phyloP scores from a whole-genome alignment of 2,329 filamentous ascomycete species.

The Chalaropsis ovoidea region DNA sequence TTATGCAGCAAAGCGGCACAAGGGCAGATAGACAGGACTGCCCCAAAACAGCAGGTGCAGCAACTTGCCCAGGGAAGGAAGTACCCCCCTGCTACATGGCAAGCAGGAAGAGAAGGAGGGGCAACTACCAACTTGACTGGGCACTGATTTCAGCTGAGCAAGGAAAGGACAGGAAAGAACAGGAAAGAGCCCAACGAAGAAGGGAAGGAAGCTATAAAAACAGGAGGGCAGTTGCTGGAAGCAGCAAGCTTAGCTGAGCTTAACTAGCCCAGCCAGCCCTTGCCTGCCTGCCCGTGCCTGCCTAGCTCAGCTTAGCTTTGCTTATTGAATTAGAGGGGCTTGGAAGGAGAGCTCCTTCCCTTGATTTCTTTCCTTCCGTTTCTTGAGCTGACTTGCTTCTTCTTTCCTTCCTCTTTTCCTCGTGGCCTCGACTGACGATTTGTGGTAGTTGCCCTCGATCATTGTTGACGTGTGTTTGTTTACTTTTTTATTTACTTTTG shows the following conservation, averaged over 20 bases:
- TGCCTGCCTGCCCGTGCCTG: not conserved
- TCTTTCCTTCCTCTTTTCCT: slow-evolving; percentile 5
- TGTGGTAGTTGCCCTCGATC: not conserved
- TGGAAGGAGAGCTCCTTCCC: not conserved
- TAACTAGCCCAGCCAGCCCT: not conserved
- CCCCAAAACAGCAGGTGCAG: not conserved
- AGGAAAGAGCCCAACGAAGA: not conserved
- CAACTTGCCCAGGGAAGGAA: slow-evolving; percentile 7
- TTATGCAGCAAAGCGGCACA: not conserved
- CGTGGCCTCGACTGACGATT: not conserved
- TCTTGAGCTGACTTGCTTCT: not conserved
- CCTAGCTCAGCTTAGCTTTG: slow-evolving; percentile 7
- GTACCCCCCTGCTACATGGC: not conserved
- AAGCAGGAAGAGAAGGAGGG: not conserved
- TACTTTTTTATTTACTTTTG: slow-evolving; percentile 1
- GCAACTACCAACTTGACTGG: not conserved
- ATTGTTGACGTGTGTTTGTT: slow-evolving; percentile 4
- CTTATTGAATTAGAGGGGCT: slow-evolving; percentile 12
- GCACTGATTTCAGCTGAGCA: slow-evolving; percentile 7
- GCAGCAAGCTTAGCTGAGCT: not conserved
- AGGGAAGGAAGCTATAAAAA: not conserved
- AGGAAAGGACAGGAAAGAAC: not conserved
- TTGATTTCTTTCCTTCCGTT: slow-evolving; percentile 13
- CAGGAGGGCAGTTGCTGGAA: not conserved
- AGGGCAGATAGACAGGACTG: not conserved